Conservation (phyloP, 2,329 filamentous ascomycete genomes). For the Pseudohalonectria lignicola region DNA sequence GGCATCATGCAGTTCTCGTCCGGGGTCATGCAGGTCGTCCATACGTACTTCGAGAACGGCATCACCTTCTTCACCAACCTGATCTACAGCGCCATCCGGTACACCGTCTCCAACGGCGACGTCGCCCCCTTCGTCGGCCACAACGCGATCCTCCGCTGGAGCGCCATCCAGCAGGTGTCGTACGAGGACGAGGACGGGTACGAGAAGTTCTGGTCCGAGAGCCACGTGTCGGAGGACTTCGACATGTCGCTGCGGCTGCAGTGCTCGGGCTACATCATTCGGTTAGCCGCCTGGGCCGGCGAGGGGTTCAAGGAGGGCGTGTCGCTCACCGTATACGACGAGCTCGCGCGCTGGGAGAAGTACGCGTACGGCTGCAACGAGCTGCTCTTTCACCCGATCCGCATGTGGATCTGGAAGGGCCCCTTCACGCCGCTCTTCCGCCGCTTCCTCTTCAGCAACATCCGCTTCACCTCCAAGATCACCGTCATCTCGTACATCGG, state of each 20-base stretch:
- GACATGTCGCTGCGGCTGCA: slow-evolving; percentile 73
- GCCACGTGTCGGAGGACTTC: slow-evolving; percentile 71
- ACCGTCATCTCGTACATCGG: slow-evolving; percentile 69
- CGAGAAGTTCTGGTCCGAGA: slow-evolving; percentile 75
- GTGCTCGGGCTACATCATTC: slow-evolving; percentile 60
- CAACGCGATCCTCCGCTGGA: slow-evolving; percentile 67
- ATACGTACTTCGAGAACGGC: slow-evolving; percentile 62
- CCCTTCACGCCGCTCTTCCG: slow-evolving; percentile 74
- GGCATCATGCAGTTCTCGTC: slow-evolving; percentile 71
- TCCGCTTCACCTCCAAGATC: slow-evolving; percentile 65
- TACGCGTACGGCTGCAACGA: slow-evolving; percentile 80
- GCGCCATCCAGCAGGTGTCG: slow-evolving; percentile 61
- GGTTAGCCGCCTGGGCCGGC: slow-evolving; percentile 61
- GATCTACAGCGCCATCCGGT: slow-evolving; percentile 67
- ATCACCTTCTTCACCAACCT: slow-evolving; percentile 65
- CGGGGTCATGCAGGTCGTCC: slow-evolving; percentile 68
- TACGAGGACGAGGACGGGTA: slow-evolving; percentile 60
- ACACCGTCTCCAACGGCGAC: slow-evolving; percentile 66
- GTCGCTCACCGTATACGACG: slow-evolving; percentile 75
- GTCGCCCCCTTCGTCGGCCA: slow-evolving; percentile 74
- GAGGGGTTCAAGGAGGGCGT: slow-evolving; percentile 78
- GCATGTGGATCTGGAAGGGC: slow-evolving; percentile 60
- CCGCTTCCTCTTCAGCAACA: slow-evolving; percentile 60
- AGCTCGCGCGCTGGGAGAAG: slow-evolving; percentile 77
- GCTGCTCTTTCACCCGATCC: slow-evolving; percentile 68